Base-by-base conservation (phyloP, 345 rosid genomes). In the Odontarrhena argentea region DNA sequence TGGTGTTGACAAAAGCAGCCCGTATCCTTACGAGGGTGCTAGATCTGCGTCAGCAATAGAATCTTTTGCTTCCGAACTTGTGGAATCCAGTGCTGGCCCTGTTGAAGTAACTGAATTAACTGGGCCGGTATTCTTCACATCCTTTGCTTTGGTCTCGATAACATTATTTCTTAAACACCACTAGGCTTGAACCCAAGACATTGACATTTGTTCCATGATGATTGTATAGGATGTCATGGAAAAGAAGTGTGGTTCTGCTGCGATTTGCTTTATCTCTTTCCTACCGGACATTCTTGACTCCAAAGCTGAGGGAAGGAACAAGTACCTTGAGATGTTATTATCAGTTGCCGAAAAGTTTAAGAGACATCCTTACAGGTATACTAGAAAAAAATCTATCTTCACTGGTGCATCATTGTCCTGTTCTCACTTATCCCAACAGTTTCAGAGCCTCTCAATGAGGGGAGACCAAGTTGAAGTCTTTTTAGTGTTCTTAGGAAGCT, bases 291-390 rank as follows among this genome's bases (percentile, higher is more conserved):
- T 94, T 78, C 82, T 94, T 78, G 99, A 94, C 79, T 83, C 97
- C 78, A 91, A 91, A 79, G 99, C 99, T 2, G 96, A 88, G 72
- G 99, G 99, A 76, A 88, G 99, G 74, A 94, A 91, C 72, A 84
- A 77, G 69, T 91, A 94, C 76, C 77, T 94, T 48, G 69, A 87
- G 73, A 87, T 84, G 82, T 50, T 94, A 46, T 74, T 94, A 68
- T 76, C 89, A 9, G 97, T 84, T 73, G 96, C 97, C 9, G 96
- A 94, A 76, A 91, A 88, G 82, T 91, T 84, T 65, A 94, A 86
- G 78, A 83, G 79, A 71, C 86, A 85, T 68, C 99, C 97, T 66
- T 94, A 88, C 84, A 90, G 99, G 99, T 82, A 80, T 36, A 12
- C 65, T 24, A 24, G 56, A 30, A 71, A 63, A 46, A 1, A 63